Base-by-base conservation (phyloP, 768 basidiomycete genomes). In the Russula ochroleuca region DNA sequence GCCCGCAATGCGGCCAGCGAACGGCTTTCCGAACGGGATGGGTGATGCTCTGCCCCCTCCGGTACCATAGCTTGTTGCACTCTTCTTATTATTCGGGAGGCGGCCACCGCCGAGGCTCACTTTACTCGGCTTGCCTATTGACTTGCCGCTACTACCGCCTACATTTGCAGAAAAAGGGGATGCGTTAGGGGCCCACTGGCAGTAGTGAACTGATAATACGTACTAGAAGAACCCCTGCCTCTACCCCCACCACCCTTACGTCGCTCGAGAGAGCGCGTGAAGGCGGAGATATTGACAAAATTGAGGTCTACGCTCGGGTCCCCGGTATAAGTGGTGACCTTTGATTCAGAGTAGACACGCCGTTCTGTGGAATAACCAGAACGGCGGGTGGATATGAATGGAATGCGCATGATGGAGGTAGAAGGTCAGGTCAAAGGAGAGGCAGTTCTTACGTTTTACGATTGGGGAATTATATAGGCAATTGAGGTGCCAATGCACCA, bases 1-100 rank as follows among this genome's bases (percentile, higher is more conserved):
- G 3, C 73, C 72, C n/a, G 53, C 57, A 5, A 40, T 15, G 19
- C 70, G 66, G 3, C 72, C 72, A 35, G 72, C 62, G 63, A 71
- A 73, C 0, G 65, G 63, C 51, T 61, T 63, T 5, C 70, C 69
- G 13, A 41, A 15, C 3, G 71, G 66, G 41, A 73, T 72, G 11
- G 66, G 51, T 1, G 21, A 41, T 13, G 60, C 35, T 54, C 49
- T 51, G 8, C 67, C 62, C 5, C 66, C 67, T 15, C 73, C 73
- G 10, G 28, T 13, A 7, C 70, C 69, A 52, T 73, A 73, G 7
- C 69, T 56, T n/a, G 66, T 64, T 10, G 66, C 69, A 33, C 62
- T 59, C 13, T 54, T 63, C 62, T 63, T 64, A 23, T 63, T 60
- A 4, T 62, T 62, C 21, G 61, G 38, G 9, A 57, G 37, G 1